Base-by-base conservation (phyloP, 805 yeast genomes). In the Monosporozyma siamensis region DNA sequence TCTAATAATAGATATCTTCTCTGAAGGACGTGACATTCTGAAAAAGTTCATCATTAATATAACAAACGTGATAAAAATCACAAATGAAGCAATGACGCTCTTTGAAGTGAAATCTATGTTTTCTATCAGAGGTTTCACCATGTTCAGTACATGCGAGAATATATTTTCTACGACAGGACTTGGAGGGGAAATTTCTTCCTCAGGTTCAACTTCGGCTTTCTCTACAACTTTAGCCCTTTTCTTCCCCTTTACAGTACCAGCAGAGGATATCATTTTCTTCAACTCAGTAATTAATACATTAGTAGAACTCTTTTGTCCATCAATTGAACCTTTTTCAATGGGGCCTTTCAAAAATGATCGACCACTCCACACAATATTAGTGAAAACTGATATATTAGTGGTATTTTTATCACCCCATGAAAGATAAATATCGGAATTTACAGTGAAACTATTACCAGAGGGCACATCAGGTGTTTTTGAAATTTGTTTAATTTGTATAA, bases 391-490 rank as follows among this genome's bases (percentile, higher is more conserved):
- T 15, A 84, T 41, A 20, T 61, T 65, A 1, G 90, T 80, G 2
- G 61, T 40, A 54, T 80, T 78, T 38, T 66, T 63, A 9, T 67
- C 68, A 11, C 62, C 67, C 94, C 95, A 84, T n/a, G 74, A 69
- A 6, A 82, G 52, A 54, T 68, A 75, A 18, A 77, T 68, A 30
- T 72, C 69, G 1, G 89, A 78, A 35, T 71, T 67, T 2, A 82
- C 83, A 31, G 72, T 69, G 52, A 84, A 84, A 1, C 79, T 70
- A 47, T 70, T 71, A 9, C 95, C 95, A 29, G 80, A 76, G 0
- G 89, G 89, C 9, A 82, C 85, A 59, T 81, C 88, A 0, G 88
- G 89, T 0, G 85, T 78, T 23, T 68, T 71, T 0, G 85, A 76
- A 1, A 66, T 55, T 48, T 78, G 81, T 11, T 67, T 64, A 2